phyloP scores from a whole-genome alignment of 2,329 filamentous ascomycete genomes.

The Diaporthe batatas region DNA sequence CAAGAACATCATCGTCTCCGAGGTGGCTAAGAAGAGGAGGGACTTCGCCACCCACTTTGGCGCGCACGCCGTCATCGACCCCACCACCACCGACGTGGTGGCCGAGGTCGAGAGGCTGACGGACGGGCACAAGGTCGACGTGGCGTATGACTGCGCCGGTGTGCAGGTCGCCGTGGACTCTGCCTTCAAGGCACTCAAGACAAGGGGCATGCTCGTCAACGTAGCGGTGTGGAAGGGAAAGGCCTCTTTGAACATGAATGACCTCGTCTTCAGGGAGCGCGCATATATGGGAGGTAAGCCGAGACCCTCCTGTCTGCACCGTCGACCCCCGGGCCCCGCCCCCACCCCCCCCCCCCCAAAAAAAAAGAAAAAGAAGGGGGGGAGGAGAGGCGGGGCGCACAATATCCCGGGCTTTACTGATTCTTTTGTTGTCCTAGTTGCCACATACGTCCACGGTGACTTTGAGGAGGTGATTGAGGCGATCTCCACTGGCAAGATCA shows the following conservation, averaged over 20 bases:
- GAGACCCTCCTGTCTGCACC: neutral
- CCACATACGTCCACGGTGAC: conserved; percentile 42
- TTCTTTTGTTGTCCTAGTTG: conserved; percentile 26
- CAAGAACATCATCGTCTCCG: conserved; percentile 68
- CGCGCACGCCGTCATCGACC: conserved; percentile 51
- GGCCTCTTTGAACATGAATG: conserved; percentile 41
- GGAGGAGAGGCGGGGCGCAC: too few species aligned
- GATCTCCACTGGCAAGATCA: conserved; percentile 49
- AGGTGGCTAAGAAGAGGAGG: conserved; percentile 65
- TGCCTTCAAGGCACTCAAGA: conserved; percentile 45
- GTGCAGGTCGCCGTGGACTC: conserved; percentile 42
- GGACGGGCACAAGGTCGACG: conserved; percentile 44
- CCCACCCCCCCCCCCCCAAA: too few species aligned
- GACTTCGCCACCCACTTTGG: conserved; percentile 66
- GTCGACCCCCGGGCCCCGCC: too few species aligned
- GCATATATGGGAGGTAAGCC: conserved; percentile 44
- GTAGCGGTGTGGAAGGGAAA: conserved; percentile 48
- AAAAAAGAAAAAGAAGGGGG: too few species aligned
- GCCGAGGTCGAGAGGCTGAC: conserved; percentile 42
- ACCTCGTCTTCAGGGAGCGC: conserved; percentile 40
- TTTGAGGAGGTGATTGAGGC: conserved; percentile 47
- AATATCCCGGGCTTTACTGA: conserved; percentile 1
- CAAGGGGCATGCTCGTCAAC: conserved; percentile 46
- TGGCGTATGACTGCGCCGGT: conserved; percentile 47
- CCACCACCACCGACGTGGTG: conserved; percentile 42